Base-by-base conservation (phyloP, 1,139 yeast genomes). In the Sugiyamaella novakii region DNA sequence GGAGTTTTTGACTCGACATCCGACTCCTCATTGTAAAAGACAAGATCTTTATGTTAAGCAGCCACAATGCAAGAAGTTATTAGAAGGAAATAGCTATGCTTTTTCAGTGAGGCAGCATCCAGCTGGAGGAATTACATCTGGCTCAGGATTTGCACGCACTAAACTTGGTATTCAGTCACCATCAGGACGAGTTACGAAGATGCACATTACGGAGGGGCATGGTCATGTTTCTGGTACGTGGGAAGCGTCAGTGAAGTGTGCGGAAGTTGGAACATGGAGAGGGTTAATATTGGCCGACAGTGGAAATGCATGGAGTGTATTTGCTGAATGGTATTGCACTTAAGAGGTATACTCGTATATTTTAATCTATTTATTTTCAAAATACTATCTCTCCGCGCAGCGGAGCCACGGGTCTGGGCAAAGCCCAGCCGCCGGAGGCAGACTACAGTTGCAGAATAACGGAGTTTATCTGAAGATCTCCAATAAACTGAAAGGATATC, bases 321-420 rank as follows among this genome's bases (percentile, higher is more conserved):
- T 87, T 69, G 91, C 95, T 8, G 96, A 88, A 67, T 92, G 98
- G 98, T 76, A 76, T 39, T 85, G 94, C 65, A 58, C 65, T 31
- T 72, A 60, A 54, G 12, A 28, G n/a, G 12, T 17, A 2, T 3
- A 14, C 14, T 2, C 3, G 36, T 12, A 36, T 12, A 22, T 22
- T 6, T 22, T 22, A 21, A 22, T 41, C 10, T 8, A 39, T 30
- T 30, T 41, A 41, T 41, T 41, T 5, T 5, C 5, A 14, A 5
- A 4, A 28, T n/a, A n/a, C n/a, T n/a, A n/a, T n/a, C n/a, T 22
- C 25, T 8, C 8, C 25, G 25, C 25, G 25, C 8, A 22, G 25
- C 25, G 25, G 25, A 22, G 8, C 25, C 5, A 22, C 25, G 25
- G 25, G 25, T 22, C 25, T 8, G 25, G 25, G 25, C 25, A 22